Base-by-base conservation (phyloP, 2,329 filamentous ascomycete species). In the Ciborinia camelliae region DNA sequence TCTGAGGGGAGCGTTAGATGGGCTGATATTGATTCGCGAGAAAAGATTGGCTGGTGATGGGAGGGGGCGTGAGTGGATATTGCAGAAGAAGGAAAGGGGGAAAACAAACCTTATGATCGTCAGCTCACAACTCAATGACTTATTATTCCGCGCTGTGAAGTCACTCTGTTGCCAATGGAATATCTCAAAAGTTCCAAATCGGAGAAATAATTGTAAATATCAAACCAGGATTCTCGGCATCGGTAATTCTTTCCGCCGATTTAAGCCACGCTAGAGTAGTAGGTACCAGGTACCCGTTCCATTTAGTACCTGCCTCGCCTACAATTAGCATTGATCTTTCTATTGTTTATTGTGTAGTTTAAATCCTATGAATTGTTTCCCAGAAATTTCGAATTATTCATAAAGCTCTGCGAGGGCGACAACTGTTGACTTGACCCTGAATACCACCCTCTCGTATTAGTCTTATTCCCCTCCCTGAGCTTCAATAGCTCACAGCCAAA, bases 151-250 rank as follows among this genome's bases (percentile, higher is more conserved):
- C 41, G 9, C 54, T 58, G 4, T 23, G 30, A 45, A 32, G n/a
- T 45, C 41, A 32, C 41, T n/a, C n/a, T n/a, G 28, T 58, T 32
- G 39, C 20, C 14, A 10, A 32, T 58, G n/a, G n/a, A n/a, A n/a
- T n/a, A n/a, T n/a, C 23, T 23, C 12, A 20, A 15, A 58, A 47
- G n/a, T 28, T 58, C 32, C 41, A 47, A 58, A 32, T 20, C 14
- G 9, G 60, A 62, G 60, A 62, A 62, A 62, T 54, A 54, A 54
- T 37, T 9, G 50, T 37, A 15, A 23, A 47, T 58, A 58, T 54
- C 50, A 47, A 54, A 62, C 60, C 8, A 45, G 60, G 60, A 62
- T 62, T 35, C 37, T 62, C 50, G 48, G 60, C 15, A n/a, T 54
- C 60, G 60, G 60, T 10, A 43, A 37, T 43, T 62, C 28, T 55